Evolutionary conservation across 73 alveolate species (phyloP), one percentile per base, ranked within the genome.

Genomic region (Paraurostyla sp.): DNA sequence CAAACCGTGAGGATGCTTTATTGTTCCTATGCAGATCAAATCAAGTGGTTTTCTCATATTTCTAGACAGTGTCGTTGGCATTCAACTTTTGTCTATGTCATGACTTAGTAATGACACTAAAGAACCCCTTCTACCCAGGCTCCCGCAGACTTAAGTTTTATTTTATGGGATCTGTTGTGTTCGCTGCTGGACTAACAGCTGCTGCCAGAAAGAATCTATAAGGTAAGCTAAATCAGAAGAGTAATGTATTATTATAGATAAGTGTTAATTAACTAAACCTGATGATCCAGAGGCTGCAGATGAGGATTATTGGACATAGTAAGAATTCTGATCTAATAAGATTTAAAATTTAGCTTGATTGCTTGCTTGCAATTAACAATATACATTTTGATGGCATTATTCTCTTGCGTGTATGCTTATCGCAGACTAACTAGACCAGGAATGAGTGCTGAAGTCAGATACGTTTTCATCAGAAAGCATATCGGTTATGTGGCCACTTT

Each of bases 341-440:
- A 33, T 38, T 29, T 29, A 63, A 18, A 43, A 22, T 41, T n/a
- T 59, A 88, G 78, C 40, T 29, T 83, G 25, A 54, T 83, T 50
- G 32, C 78, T 40, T 85, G 89, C 29, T 30, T 90, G 23, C 49
- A 49, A 29, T 56, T 90, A 46, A 35, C 84, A 25, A 35, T 83
- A 40, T 90, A 78, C 59, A 90, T 90, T 51, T 11, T 90, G 29
- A 38, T 82, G 50, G 95, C 85, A 22, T 33, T 90, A 23, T 90
- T 62, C 71, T 90, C 95, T 0, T 42, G 85, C 27, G 95, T 90
- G 3, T 90, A 51, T 83, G 87, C 92, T 3, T 42, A 42, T 43
- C 33, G 95, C 22, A 82, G 90, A 83, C 58, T 90, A 32, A 84
- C 87, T 25, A 45, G 91, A 42, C 95, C 95, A 3, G 95, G 95